Conservation (phyloP, 345 rosid genomes). For the Acer saccharum region DNA sequence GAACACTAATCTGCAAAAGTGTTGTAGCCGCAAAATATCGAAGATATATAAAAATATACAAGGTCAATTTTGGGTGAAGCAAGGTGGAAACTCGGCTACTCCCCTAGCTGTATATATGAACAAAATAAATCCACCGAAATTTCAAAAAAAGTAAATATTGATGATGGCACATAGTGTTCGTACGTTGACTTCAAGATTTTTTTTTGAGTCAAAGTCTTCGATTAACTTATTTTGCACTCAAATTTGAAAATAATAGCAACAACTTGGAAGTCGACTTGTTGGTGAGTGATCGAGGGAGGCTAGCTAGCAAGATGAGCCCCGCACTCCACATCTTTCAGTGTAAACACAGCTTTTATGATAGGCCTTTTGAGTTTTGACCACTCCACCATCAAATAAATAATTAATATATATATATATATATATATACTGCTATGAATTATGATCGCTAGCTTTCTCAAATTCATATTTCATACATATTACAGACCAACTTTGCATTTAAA, state of each 20-base stretch:
- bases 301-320: conserved; percentile 10
- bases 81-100: too few species aligned
- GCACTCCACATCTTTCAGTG: conserved; percentile 7
- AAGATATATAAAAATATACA: neutral
- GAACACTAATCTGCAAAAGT: too few species aligned
- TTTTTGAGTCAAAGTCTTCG: neutral
- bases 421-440: too few species aligned
- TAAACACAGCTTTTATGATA: neutral
- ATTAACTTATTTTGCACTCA: neutral
- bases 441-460: too few species aligned
- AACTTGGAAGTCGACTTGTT: neutral
- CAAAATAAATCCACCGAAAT: neutral
- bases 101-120: too few species aligned
- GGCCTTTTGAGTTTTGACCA: neutral
- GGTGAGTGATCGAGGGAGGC: neutral
- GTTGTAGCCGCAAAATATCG: too few species aligned
- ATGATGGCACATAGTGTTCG: too few species aligned
- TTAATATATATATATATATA: too few species aligned
- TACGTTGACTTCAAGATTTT: neutral
- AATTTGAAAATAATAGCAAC: neutral
- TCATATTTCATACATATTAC: too few species aligned
- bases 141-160: neutral
- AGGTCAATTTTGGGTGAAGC: neutral
- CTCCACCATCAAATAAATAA: too few species aligned
- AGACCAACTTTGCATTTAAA: too few species aligned